Evolutionary conservation across 768 basidiomycete genomes (phyloP), one percentile per base, ranked within the genome.

Genomic region (Boletus subparvulus): DNA sequence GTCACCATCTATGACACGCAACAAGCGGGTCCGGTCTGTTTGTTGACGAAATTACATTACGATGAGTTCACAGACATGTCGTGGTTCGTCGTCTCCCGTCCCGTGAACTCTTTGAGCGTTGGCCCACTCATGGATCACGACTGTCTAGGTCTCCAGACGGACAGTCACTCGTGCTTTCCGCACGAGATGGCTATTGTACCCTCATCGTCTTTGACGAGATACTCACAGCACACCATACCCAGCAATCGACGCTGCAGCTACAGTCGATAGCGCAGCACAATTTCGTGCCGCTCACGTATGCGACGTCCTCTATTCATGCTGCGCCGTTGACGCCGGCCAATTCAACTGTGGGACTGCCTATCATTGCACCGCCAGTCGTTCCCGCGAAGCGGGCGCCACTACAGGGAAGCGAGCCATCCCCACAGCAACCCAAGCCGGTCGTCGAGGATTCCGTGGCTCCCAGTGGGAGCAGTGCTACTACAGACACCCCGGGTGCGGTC

Each of bases 161-260:
- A 4, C 93, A 97, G 71, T 85, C 90, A 41, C 81, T 99, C 17
- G 83, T 98, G 47, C 83, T 98, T 28, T 89, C 94, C 2, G 92
- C 94, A 1, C 85, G 94, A 28, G 97, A 99, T 68, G 97, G 97
- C 0, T 99, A 98, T 73, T 98, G 97, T 76, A 97, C 96, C 1
- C 82, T 98, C 55, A 81, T 97, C 63, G 82, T 92, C 21, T 98
- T 99, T 69, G 95, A 98, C 74, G 96, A 98, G 73, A 88, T 96
- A 54, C 81, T 98, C 2, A 84, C 92, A 0, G 81, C 88, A 5
- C 84, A 96, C 69, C 88, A 92, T 60, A 94, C 87, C 1, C 95
- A 98, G 66, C 95, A 95, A 69, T 90, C 92, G 56, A 84, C 90
- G 6, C 82, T 96, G 19, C 95, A 96, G 71, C 77, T 97, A 32